Evolutionary conservation across 2,329 filamentous ascomycete species (phyloP), one percentile per base, ranked within the genome.

Genomic region (Plenodomus lindquistii): DNA sequence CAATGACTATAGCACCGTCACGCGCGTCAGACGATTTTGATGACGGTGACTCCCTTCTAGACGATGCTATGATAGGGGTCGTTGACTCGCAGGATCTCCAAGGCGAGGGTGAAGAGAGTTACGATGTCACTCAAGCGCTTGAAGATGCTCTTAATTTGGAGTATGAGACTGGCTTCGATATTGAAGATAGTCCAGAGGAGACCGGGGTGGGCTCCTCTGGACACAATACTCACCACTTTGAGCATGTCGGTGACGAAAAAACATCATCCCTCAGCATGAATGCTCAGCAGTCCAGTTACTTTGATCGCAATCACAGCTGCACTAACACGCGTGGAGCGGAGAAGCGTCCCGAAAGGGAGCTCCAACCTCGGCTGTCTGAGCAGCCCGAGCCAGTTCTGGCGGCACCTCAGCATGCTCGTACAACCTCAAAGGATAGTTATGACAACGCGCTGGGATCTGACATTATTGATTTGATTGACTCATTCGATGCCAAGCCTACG

Each of bases 21-120:
- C 27, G 44, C 21, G 46, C 22, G 27, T 62, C 63, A 0, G 65
- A 69, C 13, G 46, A 46, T 0, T 70, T 64, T 39, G 62, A 44
- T 6, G 68, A 72, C 18, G 57, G 66, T 15, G 65, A 69, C 29
- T 71, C 69, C 0, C 37, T 63, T 4, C 49, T 72, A 4, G 58
- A 50, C 15, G 67, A 69, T n/a, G 66, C 57, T 17, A 57, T 72
- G 54, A 42, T 70, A 9, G 69, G 67, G 6, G 47, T 70, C 13
- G 61, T 50, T 5, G 69, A 71, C 50, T 69, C 66, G 5, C 57
- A 68, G n/a, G 47, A 55, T 6, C 42, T 70, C n/a, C 54, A 43
- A 35, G 39, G 20, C 8, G 8, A 20, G 6, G 29, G 29, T 4
- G 37, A 48, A 11, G 21, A 27, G 4, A 15, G 50, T 19, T 20